Base-by-base conservation (phyloP, 495 filamentous ascomycete species). In the Massariosphaeria phaeospora region DNA sequence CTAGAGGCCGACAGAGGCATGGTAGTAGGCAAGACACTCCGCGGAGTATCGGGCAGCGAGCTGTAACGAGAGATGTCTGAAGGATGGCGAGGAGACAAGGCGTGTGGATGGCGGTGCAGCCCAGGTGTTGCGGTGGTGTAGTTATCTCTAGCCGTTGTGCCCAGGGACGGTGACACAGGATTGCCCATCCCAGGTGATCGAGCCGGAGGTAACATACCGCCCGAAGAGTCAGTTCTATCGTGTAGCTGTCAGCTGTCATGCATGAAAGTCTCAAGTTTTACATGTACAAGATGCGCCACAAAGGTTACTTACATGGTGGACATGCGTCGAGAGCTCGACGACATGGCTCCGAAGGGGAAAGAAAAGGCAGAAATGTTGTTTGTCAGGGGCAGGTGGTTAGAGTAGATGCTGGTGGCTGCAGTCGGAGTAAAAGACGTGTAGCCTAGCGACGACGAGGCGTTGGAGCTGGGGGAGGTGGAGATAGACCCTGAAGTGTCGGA, bases 401-500 rank as follows among this genome's bases (percentile, higher is more conserved):
- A 48, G 39, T 43, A 57, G 33, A 48, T 12, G 33, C 34, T 59
- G 33, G 49, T 48, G 30, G 48, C 49, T 33, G 57, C n/a, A n/a
- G n/a, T 39, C 24, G 51, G 43, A 44, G 52, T 31, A 47, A 56
- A 68, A 23, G 45, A 48, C 26, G 64, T 35, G 54, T 64, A 68
- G 48, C 53, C 44, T 46, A 70, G 45, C 18, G 51, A 61, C 30
- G 68, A 66, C 11, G 68, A 71, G 35, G 59, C 52, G 42, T 55
- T 63, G 40, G 68, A 69, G 47, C 63, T 65, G 15, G 68, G 68
- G 51, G 66, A 69, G 53, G 68, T 59, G 26, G 68, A 69, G 39
- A 69, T 64, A 17, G 68, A 69, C n/a, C 65, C 65, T 15, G 62
- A 65, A 23, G 67, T 61, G 51, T 71, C 67, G 58, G 67, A 65